Evolutionary conservation across 768 basidiomycete species (phyloP).

Genomic region (Crassisporium funariophilum): DNA sequence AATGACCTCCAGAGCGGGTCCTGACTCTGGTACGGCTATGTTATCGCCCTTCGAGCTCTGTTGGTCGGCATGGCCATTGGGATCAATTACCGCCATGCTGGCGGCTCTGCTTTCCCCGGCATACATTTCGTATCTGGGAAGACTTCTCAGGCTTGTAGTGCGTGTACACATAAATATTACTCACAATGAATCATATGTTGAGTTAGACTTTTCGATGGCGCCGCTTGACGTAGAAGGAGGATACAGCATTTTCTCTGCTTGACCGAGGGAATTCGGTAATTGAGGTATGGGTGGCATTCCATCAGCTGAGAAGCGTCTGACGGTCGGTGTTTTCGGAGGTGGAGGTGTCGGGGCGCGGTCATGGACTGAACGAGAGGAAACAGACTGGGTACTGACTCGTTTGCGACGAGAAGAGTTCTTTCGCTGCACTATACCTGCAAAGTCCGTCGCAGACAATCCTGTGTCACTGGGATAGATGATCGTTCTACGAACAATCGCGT

Average conservation of each 20-base stretch:
- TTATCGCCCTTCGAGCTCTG: conserved; percentile 30
- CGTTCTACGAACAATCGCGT: conserved; percentile 71
- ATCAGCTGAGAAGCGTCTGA: conserved; percentile 67
- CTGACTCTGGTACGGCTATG: conserved; percentile 41
- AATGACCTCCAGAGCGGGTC: conserved; percentile 75
- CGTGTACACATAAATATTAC: conserved; percentile 31
- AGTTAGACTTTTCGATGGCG: conserved; percentile 64
- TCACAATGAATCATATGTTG: conserved; percentile 79
- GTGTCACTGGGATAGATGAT: conserved; percentile 77
- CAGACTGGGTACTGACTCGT: conserved; percentile 58
- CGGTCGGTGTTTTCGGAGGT: conserved; percentile 58
- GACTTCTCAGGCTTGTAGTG: conserved; percentile 23
- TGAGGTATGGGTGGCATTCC: conserved; percentile 71
- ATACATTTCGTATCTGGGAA: conserved; percentile 77
- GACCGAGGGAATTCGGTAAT: conserved; percentile 53
- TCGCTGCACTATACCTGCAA: conserved; percentile 54
- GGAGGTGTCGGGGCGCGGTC: conserved; percentile 88
- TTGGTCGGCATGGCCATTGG: conserved; percentile 32
- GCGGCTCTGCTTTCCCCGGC: conserved; percentile 54
- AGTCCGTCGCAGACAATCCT: conserved; percentile 51
- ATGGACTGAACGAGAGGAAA: conserved; percentile 73
- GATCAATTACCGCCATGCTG: conserved; percentile 34
- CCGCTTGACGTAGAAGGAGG: conserved; percentile 40
- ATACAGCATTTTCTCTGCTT: conserved; percentile 40
- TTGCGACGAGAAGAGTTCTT: conserved; percentile 64